phyloP scores from a whole-genome alignment of 148 eudicot species.

The Nepenthes mirabilis region DNA sequence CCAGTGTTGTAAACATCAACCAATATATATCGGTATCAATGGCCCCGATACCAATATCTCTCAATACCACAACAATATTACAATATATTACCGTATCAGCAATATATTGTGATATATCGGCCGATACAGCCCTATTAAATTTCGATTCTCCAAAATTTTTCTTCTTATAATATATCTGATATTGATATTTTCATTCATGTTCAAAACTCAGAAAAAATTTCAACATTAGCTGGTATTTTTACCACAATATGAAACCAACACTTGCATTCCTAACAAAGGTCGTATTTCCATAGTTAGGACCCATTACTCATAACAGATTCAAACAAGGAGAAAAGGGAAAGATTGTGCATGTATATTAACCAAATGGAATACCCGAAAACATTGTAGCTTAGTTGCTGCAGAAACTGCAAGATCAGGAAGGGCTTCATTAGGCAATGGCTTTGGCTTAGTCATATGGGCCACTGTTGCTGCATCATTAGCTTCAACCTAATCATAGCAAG shows the following conservation, averaged over 20 bases:
- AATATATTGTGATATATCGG: too few species aligned
- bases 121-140: too few species aligned
- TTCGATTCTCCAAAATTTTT: too few species aligned
- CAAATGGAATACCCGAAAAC: slow-evolving; percentile 48
- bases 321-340: too few species aligned
- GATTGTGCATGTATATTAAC: not conserved
- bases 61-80: too few species aligned
- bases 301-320: not conserved
- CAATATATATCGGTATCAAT: too few species aligned
- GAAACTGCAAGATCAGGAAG: slow-evolving; percentile 85
- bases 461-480: slow-evolving; percentile 90
- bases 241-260: not conserved
- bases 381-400: slow-evolving; percentile 84
- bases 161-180: too few species aligned
- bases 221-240: not conserved
- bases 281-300: not conserved
- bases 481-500: slow-evolving; percentile 52
- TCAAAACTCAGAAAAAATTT: not conserved
- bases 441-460: slow-evolving; percentile 86
- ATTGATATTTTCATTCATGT: not conserved
- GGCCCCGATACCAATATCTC: too few species aligned
- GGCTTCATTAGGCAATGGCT: slow-evolving; percentile 73
- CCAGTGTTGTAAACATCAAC: too few species aligned
- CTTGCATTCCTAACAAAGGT: too few species aligned
- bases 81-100: too few species aligned